Base-by-base conservation (phyloP, 306 rosid species). In the Prinsepia uniflora region DNA sequence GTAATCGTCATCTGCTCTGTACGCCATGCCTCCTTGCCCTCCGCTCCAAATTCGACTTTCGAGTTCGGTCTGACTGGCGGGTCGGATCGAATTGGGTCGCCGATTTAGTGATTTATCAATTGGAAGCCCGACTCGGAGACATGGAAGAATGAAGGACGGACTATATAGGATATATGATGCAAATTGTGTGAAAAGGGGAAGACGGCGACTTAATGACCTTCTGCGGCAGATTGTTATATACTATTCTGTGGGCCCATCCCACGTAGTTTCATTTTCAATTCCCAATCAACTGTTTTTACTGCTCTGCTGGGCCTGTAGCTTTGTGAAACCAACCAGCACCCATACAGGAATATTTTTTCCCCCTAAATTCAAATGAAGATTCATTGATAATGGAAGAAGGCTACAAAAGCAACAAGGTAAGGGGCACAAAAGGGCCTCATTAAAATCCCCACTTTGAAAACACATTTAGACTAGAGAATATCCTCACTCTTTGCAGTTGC, bases 1-100 rank as follows among this genome's bases (percentile, higher is more conserved):
- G 72, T 85, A 85, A 61, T 85, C 89, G 54, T 85, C 89, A 5
- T 85, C 89, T 12, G 82, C 52, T 80, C 89, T 77, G 79, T 79
- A 82, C 0, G 86, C 65, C 14, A 78, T 72, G 65, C 24, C 66
- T 34, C 64, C 64, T 36, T 18, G 18, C 44, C 40, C 50, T 52
- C 65, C 42, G 49, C 41, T 43, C 39, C 20, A 36, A 41, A 53
- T 55, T 46, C 54, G 54, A 41, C 43, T 56, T 15, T 9, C 17
- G 9, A 24, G 53, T 68, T 52, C 40, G 72, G 15, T 48, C 41
- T 15, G 7, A 8, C 47, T 42, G 12, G 24, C 73, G 73, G 65
- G 53, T 54, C 73, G 62, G 72, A 68, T 68, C 64, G 15, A 54
- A 42, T 8, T 70, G 40, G 50, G 52, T 70, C 43, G 53, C 65